A percentile compares a stretch with the other conserved stretches of the same genome.
These are phyloP conservation scores for Oxyria digyna DNA, from an alignment of 148 eudicot genomes.

Conservation along the genomic window DNA sequence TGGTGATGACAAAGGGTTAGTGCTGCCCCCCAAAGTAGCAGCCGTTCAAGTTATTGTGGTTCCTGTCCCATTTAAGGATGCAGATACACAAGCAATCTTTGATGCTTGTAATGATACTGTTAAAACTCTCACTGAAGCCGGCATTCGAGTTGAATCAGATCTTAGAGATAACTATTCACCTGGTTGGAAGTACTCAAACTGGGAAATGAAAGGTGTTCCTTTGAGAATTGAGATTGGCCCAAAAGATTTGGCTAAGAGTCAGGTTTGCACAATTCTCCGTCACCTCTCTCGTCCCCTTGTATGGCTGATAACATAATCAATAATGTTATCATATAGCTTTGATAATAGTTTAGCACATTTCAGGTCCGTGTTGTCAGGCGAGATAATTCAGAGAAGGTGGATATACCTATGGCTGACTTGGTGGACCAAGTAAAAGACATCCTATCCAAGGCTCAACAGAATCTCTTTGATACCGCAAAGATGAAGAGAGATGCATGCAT, in stretches of 20 bases:
- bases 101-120: conserved; percentile 68
- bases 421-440: conserved; percentile 43
- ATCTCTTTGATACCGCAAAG: conserved; percentile 58
- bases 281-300: too few relatives aligned
- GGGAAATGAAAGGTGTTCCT: conserved; percentile 99
- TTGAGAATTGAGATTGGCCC: conserved; percentile 96
- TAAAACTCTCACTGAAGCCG: conserved; percentile 43
- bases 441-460: conserved; percentile 57
- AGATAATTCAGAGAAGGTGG: conserved; percentile 60
- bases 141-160: conserved; percentile 70
- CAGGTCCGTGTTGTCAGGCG: conserved; percentile 90
- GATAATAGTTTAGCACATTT: neutral
- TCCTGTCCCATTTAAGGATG: conserved; percentile 95
- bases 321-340: neutral
- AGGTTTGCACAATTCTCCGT: too few relatives aligned
- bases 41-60: conserved; percentile 78
- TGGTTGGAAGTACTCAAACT: conserved; percentile 98
- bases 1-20: conserved; percentile 98
- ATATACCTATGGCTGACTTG: conserved; percentile 58
- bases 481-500: conserved; percentile 78
- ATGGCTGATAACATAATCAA: too few relatives aligned
- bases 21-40: conserved; percentile 94
- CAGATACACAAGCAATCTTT: conserved; percentile 55
- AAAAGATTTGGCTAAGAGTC: conserved; percentile 81
- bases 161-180: conserved; percentile 93